Evolutionary conservation across 768 basidiomycete genomes (phyloP), one percentile per base, ranked within the genome.

Genomic region (Mycena filopes): DNA sequence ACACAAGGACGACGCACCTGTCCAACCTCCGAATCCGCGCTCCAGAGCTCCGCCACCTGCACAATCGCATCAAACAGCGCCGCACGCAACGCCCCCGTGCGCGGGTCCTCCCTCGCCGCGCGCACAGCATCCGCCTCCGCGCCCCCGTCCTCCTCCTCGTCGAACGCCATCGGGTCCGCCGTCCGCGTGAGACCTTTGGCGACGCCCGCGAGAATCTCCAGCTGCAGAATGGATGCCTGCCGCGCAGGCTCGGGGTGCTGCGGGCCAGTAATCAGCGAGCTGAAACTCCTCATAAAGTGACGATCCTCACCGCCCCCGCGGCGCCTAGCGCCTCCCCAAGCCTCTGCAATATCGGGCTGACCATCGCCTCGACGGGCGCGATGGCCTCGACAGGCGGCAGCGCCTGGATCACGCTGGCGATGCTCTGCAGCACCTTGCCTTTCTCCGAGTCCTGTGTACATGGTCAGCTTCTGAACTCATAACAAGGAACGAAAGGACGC

Each of bases 341-440:
- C 69, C 87, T 90, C 49, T 87, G 83, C 1, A 94, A 79, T 4
- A 96, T 88, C 0, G 95, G 95, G 55, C 80, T 82, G 8, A 94
- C 84, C 60, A 97, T 92, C 0, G 88, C 90, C 86, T 91, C 87
- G 25, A 96, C 83, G 0, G 95, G 92, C 0, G 87, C 83, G 28
- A 97, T 89, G 60, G 87, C 92, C 45, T 95, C 91, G 43, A 81
- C 80, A 0, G 94, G 89, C 0, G 93, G 90, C 51, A 98, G 77
- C 0, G 96, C 96, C 71, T 98, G 94, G 33, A 98, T 92, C 4
- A 98, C 94, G 67, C 95, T 97, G 2, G 94, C 89, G 55, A 98
- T 96, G 0, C 92, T 94, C 74, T 98, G 93, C 47, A 98, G 80
- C 1, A 98, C 93, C 77, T 96, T 98, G 69, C 88, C 87, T 78